phyloP scores from a whole-genome alignment of 2,329 filamentous ascomycete species.

The Fusarium avenaceum region DNA sequence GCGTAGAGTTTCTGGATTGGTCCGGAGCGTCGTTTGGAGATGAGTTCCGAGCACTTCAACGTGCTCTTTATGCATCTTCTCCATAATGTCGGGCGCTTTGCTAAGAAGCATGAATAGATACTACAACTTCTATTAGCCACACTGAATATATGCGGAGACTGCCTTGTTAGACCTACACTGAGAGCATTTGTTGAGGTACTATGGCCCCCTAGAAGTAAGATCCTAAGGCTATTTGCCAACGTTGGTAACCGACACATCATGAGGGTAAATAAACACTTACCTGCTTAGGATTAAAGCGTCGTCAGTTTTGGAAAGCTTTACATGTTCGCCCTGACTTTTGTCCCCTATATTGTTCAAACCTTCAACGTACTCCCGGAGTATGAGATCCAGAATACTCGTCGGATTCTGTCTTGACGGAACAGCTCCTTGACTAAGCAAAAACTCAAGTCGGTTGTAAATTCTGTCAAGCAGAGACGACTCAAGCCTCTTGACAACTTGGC shows the following conservation, averaged over 20 bases:
- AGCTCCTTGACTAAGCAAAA: not conserved
- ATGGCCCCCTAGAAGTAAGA: constrained; percentile 24
- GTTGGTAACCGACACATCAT: not conserved
- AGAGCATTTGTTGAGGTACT: constrained; percentile 24
- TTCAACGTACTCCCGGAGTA: constrained; percentile 22
- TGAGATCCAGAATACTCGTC: constrained; percentile 29
- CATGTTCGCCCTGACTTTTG: fast-evolving
- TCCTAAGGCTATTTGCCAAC: constrained; percentile 5
- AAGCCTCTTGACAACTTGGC: not conserved
- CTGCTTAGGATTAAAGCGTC: not conserved
- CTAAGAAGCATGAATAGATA: constrained; percentile 28
- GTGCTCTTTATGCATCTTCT: constrained; percentile 28
- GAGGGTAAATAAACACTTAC: not conserved
- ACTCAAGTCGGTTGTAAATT: not conserved
- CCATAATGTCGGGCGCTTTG: not conserved
- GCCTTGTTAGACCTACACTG: not conserved
- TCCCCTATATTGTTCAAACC: not conserved
- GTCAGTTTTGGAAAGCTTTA: not conserved
- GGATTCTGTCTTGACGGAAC: constrained; percentile 19
- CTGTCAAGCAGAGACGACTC: not conserved
- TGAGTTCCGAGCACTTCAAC: not conserved
- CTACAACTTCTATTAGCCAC: not conserved
- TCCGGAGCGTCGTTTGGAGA: not conserved
- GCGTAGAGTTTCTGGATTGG: constrained; percentile 11
- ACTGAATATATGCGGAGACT: fast-evolving